These are phyloP conservation scores for Lactarius hatsudake DNA, from an alignment of 768 basidiomycete species.

Conservation along the genomic window DNA sequence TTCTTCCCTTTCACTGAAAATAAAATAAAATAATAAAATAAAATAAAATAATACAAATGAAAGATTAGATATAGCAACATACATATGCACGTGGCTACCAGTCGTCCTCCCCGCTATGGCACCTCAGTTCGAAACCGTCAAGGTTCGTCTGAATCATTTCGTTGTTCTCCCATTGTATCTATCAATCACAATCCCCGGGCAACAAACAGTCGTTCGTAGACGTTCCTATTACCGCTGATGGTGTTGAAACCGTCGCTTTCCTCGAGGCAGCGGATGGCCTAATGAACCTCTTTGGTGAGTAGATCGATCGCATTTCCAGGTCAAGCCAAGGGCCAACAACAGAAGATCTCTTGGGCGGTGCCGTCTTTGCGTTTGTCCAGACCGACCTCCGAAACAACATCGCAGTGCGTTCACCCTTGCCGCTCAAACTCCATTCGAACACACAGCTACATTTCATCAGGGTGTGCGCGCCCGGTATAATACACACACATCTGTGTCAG, in stretches of 20 bases:
- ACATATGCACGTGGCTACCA: conserved; percentile 20
- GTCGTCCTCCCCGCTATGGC: conserved; percentile 36
- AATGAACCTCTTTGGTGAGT: conserved; percentile 64
- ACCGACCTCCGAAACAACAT: conserved; percentile 68
- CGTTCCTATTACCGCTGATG: conserved; percentile 68
- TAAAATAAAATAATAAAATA: not conserved
- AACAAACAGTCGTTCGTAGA: conserved; percentile 75
- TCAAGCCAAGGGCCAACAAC: not conserved
- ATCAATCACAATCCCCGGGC: conserved; percentile 7
- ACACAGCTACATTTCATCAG: conserved; percentile 35
- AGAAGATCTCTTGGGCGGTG: conserved; percentile 63
- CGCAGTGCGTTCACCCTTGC: conserved; percentile 39
- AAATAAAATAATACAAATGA: not conserved
- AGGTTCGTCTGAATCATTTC: conserved; percentile 40
- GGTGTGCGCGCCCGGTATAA: conserved; percentile 61
- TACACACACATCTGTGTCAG: conserved; percentile 41
- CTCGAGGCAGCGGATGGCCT: conserved; percentile 88
- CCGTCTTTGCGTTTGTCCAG: conserved; percentile 73
- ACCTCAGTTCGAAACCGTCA: conserved; percentile 68
- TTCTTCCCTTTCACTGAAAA: not conserved
- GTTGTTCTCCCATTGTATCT: not conserved
- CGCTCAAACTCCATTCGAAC: not conserved
- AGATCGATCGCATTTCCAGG: conserved; percentile 9
- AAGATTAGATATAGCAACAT: not conserved
- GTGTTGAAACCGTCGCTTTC: conserved; percentile 79